Base-by-base conservation (phyloP, 352 stramenopile species). In the Pythium biforme region DNA sequence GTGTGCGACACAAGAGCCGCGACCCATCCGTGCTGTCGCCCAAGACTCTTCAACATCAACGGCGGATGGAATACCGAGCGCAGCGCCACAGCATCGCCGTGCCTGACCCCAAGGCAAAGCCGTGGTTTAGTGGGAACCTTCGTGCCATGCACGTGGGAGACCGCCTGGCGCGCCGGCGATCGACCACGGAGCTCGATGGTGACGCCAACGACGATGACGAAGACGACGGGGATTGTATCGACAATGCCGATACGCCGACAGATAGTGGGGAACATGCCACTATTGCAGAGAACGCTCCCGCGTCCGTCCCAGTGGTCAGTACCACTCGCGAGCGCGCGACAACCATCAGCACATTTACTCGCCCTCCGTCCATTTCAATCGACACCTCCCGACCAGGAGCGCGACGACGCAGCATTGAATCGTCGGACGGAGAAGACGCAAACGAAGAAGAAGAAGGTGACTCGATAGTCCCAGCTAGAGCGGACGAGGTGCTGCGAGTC, bases 41-140 rank as follows among this genome's bases (percentile, higher is more conserved):
- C 22, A 51, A 22, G 22, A 54, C 56, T 4, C 20, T 62, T 1
- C 33, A 49, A 4, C 53, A 58, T 27, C 47, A 59, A 10, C n/a
- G 34, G 19, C 63, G 52, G 8, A 68, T 64, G 48, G 50, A 72
- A 22, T 62, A 73, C 52, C 60, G 62, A 15, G 27, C 43, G 2
- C 55, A 69, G 20, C 60, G 66, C 23, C 55, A 66, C 51, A 69
- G 66, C 43, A 68, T 68, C 40, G 65, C 54, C 4, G 59, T 55
- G 12, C 47, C 59, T 6, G 65, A 72, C 23, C 48, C 34, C 33
- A 62, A 62, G 37, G n/a, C 59, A 1, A 71, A 66, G 33, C 58
- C 74, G 14, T 92, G 83, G 83, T 90, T 89, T 55, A 86, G 79
- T 52, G 77, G 79, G 0, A 80, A 92, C 55, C 70, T 92, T 25